A percentile compares a stretch with the other conserved stretches of the same genome.
phyloP scores from a whole-genome alignment of 2,329 filamentous ascomycete species.

The Alternaria sp. region DNA sequence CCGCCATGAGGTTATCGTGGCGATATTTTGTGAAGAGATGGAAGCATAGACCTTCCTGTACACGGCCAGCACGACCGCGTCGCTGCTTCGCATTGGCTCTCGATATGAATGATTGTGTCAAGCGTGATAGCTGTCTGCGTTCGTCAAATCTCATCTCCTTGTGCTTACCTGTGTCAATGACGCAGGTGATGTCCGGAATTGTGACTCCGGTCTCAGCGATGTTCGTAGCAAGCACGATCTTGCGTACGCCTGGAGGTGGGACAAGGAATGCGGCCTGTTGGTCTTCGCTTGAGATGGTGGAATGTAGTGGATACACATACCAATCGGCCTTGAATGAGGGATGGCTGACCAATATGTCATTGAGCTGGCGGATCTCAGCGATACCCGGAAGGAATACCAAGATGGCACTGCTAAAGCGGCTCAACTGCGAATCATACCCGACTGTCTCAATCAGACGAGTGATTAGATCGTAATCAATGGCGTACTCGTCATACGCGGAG shows the following conservation, averaged over 20 bases:
- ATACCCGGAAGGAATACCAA: conserved; percentile 96
- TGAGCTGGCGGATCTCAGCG: conserved; percentile 87
- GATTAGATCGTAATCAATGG: conserved; percentile 88
- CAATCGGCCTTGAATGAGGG: conserved; percentile 78
- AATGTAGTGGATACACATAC: conserved; percentile 91
- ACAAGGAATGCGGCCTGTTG: conserved; percentile 92
- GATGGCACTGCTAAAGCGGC: conserved; percentile 84
- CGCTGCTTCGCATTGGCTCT: conserved; percentile 95
- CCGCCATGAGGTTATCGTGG: conserved; percentile 83
- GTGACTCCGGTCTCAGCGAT: conserved; percentile 99
- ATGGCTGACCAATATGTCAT: conserved; percentile 83
- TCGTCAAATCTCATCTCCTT: conserved; percentile 98
- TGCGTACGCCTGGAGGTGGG: conserved; percentile 81
- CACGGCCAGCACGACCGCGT: conserved; percentile 90
- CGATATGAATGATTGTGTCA: conserved; percentile 95
- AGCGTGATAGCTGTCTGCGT: conserved; percentile 84
- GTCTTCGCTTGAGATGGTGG: conserved; percentile 93
- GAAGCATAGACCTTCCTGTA: conserved; percentile 94
- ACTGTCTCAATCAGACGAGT: conserved; percentile 81
- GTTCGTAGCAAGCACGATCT: conserved; percentile 96
- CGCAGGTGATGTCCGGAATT: conserved; percentile 96
- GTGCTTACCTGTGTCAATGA: conserved; percentile 96
- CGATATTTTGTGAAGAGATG: conserved; percentile 92
- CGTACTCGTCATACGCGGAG: conserved; percentile 84
- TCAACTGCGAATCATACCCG: conserved; percentile 71